Conservation (phyloP, 768 basidiomycete genomes). For the Lyophyllum decastes region DNA sequence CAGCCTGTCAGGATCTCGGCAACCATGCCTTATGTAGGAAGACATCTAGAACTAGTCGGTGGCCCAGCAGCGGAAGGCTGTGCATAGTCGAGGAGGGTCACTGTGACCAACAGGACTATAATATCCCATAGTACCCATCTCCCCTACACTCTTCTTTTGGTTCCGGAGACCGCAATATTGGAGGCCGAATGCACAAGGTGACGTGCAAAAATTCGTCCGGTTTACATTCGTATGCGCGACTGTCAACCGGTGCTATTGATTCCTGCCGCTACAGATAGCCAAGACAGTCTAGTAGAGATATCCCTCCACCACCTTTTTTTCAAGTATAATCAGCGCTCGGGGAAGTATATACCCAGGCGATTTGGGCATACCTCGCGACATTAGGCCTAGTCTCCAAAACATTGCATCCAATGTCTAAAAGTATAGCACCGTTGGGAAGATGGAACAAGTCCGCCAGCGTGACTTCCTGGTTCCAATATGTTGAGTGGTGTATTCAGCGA, state of each 20-base stretch:
- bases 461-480: constrained; percentile 28
- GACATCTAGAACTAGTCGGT: background rate
- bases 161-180: background rate
- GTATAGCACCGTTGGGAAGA: constrained; percentile 35
- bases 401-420: constrained; percentile 24
- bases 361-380: constrained; percentile 30
- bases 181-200: background rate
- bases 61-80: background rate
- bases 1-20: background rate
- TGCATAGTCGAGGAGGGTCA: too few relatives aligned
- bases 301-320: constrained; percentile 27
- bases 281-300: constrained; percentile 46
- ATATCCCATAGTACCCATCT: too few relatives aligned
- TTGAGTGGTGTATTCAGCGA: constrained; percentile 18
- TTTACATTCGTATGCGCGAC: background rate
- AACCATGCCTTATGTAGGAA: background rate
- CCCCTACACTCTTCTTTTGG: too few relatives aligned
- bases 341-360: too few relatives aligned
- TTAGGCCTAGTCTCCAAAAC: constrained; percentile 41
- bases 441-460: constrained; percentile 52
- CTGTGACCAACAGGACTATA: too few relatives aligned
- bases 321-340: too few relatives aligned
- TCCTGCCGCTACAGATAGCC: constrained; percentile 47
- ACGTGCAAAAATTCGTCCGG: background rate
- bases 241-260: constrained; percentile 18